phyloP scores from a whole-genome alignment of 1,284 basidiomycete species.

The Porodaedalea pini region DNA sequence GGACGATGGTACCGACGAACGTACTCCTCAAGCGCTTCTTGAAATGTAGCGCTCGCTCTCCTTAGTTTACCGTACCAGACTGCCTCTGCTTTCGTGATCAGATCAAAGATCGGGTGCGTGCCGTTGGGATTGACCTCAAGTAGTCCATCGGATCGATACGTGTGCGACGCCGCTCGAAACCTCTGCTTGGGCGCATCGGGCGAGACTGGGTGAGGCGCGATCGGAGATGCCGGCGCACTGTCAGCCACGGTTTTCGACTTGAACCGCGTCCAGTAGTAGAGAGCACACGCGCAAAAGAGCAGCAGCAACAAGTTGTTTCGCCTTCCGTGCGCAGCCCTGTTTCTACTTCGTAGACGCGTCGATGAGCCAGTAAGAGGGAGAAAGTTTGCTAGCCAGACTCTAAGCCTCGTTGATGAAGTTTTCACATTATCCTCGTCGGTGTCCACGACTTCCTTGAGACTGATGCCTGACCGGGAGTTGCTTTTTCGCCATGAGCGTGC shows the following conservation, averaged over 20 bases:
- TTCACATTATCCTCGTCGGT: constrained; percentile 8
- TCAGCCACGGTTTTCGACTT: not conserved
- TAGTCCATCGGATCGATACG: constrained; percentile 15
- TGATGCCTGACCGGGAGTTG: not conserved
- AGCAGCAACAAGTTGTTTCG: not conserved
- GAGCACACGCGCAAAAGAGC: not conserved
- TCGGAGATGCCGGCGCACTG: not conserved
- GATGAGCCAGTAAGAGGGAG: not conserved
- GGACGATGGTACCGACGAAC: constrained; percentile 41
- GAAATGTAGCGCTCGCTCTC: constrained; percentile 49
- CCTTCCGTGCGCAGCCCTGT: not conserved
- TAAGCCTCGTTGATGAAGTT: constrained; percentile 5
- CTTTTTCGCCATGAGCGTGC: not conserved
- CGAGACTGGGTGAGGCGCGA: not conserved
- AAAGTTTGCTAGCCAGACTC: constrained; percentile 4
- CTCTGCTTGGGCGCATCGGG: not conserved
- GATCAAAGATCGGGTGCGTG: constrained; percentile 49
- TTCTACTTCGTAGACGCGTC: not conserved
- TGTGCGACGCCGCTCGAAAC: constrained; percentile 5
- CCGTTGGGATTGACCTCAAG: constrained; percentile 21
- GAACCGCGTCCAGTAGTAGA: constrained; percentile 7
- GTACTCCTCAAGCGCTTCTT: constrained; percentile 55
- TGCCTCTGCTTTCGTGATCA: constrained; percentile 45
- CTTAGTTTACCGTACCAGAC: constrained; percentile 50
- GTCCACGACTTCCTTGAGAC: not conserved